These are phyloP conservation scores for Hydnomerulius pinastri DNA, from an alignment of 768 basidiomycete genomes.

Conservation along the genomic window DNA sequence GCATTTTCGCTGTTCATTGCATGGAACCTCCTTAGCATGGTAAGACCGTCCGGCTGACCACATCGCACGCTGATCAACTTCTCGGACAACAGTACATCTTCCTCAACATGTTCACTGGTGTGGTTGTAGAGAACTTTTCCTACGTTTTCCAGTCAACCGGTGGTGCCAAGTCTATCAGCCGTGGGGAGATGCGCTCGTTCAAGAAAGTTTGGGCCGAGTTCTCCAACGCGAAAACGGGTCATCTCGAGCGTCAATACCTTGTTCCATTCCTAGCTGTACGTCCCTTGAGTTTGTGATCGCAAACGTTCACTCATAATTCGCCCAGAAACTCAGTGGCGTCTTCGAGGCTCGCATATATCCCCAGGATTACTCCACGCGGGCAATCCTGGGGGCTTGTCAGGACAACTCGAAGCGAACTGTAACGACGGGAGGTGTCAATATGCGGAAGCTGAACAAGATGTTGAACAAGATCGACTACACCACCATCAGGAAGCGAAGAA, in stretches of 20 bases:
- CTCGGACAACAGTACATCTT: constrained; percentile 83
- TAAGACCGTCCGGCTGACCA: constrained; percentile 27
- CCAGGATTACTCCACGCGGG: constrained; percentile 58
- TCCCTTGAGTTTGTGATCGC: constrained; percentile 5
- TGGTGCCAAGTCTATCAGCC: constrained; percentile 77
- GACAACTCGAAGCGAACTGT: constrained; percentile 35
- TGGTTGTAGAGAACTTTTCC: constrained; percentile 93
- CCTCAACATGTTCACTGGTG: constrained; percentile 95
- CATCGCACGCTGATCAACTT: neutral
- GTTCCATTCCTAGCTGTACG: constrained; percentile 82
- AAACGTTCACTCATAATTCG: constrained; percentile 5
- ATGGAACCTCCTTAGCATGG: constrained; percentile 97
- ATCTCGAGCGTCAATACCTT: constrained; percentile 69
- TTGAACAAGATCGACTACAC: constrained; percentile 67
- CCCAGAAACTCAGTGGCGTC: constrained; percentile 77
- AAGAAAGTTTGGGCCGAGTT: constrained; percentile 93
- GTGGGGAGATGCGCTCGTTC: constrained; percentile 92
- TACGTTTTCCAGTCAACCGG: constrained; percentile 91
- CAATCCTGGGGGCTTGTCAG: constrained; percentile 55
- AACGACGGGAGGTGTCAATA: constrained; percentile 57
- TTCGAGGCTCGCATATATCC: constrained; percentile 91
- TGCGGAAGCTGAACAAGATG: constrained; percentile 57
- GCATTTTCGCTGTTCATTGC: constrained; percentile 87
- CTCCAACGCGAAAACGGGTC: constrained; percentile 76
- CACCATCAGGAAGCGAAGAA: constrained; percentile 64